phyloP scores from a whole-genome alignment of 176 grass and related monocot species.

The Oryza brachyantha region DNA sequence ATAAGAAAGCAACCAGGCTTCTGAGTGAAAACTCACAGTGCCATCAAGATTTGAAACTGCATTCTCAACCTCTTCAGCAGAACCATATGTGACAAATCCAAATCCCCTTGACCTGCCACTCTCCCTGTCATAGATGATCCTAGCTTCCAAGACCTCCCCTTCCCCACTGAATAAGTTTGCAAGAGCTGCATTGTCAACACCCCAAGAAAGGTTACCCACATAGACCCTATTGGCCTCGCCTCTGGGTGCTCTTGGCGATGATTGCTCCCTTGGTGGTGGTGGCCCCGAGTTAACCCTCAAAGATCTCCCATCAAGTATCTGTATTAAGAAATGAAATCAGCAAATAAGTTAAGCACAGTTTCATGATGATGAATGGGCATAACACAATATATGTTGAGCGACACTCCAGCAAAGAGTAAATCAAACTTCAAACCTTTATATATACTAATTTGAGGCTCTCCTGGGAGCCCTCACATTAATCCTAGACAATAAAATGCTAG shows the following conservation, averaged over 20 bases:
- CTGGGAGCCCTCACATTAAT: no score
- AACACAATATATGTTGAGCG: background rate
- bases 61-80: slow-evolving; percentile 55
- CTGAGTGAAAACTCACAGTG: slow-evolving; percentile 49
- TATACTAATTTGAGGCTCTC: no score
- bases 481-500: no score
- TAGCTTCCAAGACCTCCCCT: slow-evolving; percentile 73
- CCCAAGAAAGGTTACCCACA: slow-evolving; percentile 87
- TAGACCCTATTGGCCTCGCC: slow-evolving; percentile 55
- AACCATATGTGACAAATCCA: slow-evolving; percentile 77
- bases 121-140: slow-evolving; percentile 76
- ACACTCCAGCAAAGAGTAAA: background rate
- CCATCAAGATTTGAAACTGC: slow-evolving; percentile 74
- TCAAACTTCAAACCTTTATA: background rate
- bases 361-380: background rate
- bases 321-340: background rate
- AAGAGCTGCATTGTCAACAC: slow-evolving; percentile 69
- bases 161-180: slow-evolving; percentile 66
- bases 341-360: slow-evolving; percentile 6
- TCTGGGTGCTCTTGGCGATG: slow-evolving; percentile 44
- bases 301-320: slow-evolving; percentile 73
- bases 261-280: slow-evolving; percentile 53
- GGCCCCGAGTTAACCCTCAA: slow-evolving; percentile 71
- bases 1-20: background rate
- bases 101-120: slow-evolving; percentile 80